A percentile compares a stretch with the other conserved stretches of the same genome.
Conservation (phyloP, 179 eudicot genomes). For the Spinacia oleracea region DNA sequence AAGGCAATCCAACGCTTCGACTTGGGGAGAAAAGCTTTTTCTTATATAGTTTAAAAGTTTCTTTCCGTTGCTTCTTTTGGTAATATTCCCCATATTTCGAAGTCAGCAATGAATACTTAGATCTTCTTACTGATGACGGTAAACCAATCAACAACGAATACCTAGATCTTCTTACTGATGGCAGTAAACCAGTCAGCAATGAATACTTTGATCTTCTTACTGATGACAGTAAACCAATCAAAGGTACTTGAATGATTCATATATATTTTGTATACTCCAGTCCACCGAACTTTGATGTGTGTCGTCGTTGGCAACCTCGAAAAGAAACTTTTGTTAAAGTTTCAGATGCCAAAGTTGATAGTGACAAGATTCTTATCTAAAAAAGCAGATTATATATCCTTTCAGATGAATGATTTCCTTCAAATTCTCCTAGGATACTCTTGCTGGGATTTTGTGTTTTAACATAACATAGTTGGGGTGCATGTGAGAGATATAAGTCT, state of each 20-base stretch:
- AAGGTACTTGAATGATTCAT: background rate
- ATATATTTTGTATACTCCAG: background rate
- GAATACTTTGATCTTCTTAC: background rate
- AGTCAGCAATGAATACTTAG: background rate
- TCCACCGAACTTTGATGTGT: background rate
- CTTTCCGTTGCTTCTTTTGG: background rate
- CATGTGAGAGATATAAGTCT: slow-evolving; percentile 30
- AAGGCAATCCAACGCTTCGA: background rate
- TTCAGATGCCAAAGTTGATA: slow-evolving; percentile 29
- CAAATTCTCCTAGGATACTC: slow-evolving; percentile 31
- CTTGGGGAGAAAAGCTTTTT: background rate
- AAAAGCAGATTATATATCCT: slow-evolving; percentile 15
- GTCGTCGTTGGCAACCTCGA: slow-evolving; percentile 21
- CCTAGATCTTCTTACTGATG: background rate
- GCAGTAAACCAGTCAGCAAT: slow-evolving; percentile 5
- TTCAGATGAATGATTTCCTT: slow-evolving; percentile 14
- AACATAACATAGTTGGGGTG: slow-evolving; percentile 24
- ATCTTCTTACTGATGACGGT: background rate
- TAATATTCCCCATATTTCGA: too few relatives aligned
- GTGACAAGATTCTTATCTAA: slow-evolving; percentile 36
- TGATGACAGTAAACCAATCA: background rate
- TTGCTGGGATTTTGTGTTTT: slow-evolving; percentile 17
- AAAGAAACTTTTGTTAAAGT: slow-evolving; percentile 21
- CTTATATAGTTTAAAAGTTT: background rate
- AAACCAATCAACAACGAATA: slow-evolving; percentile 2